These are phyloP conservation scores for Citrullus colocynthis DNA, from an alignment of 306 rosid species.

Conservation along the genomic window DNA sequence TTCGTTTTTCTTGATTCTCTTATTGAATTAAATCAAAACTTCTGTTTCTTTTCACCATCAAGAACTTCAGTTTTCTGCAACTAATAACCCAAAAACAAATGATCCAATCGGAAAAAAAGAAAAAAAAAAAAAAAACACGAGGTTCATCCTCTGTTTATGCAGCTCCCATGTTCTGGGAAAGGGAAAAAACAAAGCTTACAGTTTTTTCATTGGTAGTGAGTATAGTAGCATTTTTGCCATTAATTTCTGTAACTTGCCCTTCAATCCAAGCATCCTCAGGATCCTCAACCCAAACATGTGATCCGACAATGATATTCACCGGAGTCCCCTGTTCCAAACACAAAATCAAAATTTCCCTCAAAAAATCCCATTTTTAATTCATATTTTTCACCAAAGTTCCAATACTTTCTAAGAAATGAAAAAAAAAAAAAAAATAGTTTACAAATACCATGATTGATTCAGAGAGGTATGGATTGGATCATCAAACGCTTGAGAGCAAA, in stretches of 20 bases:
- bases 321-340: conserved; percentile 66
- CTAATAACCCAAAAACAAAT: background rate
- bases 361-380: background rate
- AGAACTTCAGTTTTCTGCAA: background rate
- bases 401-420: background rate
- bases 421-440: background rate
- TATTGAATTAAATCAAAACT: background rate
- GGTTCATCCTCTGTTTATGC: background rate
- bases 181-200: conserved; percentile 28
- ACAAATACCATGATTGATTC: conserved; percentile 34
- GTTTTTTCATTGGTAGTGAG: conserved; percentile 36
- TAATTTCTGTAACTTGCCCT: conserved; percentile 55
- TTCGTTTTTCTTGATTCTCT: background rate
- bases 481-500: conserved; percentile 22
- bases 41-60: background rate
- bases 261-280: conserved; percentile 65
- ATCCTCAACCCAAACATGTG: conserved; percentile 77
- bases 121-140: background rate
- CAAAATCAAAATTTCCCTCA: background rate
- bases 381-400: background rate
- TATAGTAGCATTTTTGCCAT: conserved; percentile 37
- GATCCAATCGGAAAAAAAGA: background rate
- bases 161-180: conserved; percentile 16
- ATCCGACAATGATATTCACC: conserved; percentile 77
- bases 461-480: conserved; percentile 17